Evolutionary conservation across 176 grass and related monocot genomes (phyloP).

Genomic region (Raddia guianensis): DNA sequence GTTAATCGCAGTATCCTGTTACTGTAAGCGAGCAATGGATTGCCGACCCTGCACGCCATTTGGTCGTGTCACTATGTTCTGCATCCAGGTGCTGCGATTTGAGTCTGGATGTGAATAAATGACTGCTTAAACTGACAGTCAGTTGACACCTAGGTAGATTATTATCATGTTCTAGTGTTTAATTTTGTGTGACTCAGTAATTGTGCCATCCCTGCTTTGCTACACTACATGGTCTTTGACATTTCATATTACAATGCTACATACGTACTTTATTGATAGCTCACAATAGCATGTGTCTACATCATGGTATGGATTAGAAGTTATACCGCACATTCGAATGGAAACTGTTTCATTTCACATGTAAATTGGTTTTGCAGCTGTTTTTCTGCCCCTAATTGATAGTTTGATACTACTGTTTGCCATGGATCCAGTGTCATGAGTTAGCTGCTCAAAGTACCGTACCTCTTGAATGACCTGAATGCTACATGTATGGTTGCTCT

Average conservation of each 20-base stretch:
- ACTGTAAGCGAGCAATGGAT: not conserved
- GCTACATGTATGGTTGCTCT: constrained; percentile 7
- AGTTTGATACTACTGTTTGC: not conserved
- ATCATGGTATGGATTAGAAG: constrained; percentile 8
- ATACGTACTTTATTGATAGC: not conserved
- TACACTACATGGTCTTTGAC: not conserved
- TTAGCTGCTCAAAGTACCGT: not conserved
- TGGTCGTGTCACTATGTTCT: not conserved
- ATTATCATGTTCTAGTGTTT: not conserved
- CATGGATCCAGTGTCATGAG: not conserved
- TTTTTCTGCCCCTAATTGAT: not conserved
- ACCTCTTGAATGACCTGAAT: not conserved
- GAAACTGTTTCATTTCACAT: not conserved
- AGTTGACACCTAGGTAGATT: not conserved
- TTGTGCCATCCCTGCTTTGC: not conserved
- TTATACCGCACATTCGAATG: not conserved
- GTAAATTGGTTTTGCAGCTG: not conserved
- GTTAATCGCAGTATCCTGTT: not conserved
- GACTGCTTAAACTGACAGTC: not conserved
- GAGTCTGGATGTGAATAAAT: not conserved
- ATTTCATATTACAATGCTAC: not conserved
- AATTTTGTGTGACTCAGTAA: not conserved
- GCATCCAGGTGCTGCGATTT: constrained; percentile 26
- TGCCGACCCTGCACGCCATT: not conserved
- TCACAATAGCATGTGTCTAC: not conserved